phyloP scores from a whole-genome alignment of 2,329 filamentous ascomycete genomes.

The Aquanectria penicillioides region DNA sequence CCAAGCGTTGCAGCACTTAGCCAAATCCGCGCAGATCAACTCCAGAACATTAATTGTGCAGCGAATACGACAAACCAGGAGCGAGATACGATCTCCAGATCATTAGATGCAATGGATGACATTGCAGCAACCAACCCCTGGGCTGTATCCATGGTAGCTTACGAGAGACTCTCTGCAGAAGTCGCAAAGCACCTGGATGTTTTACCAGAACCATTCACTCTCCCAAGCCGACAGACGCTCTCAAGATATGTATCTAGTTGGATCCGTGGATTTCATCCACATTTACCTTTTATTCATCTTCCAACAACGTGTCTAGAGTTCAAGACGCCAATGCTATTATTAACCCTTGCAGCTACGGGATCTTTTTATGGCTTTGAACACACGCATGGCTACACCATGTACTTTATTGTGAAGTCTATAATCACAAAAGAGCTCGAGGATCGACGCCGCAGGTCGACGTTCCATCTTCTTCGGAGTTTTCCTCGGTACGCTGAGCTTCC shows the following conservation, averaged over 20 bases:
- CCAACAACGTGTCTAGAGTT: constrained; percentile 56
- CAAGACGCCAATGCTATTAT: constrained; percentile 57
- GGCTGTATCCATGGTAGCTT: constrained; percentile 23
- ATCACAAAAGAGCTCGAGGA: constrained; percentile 61
- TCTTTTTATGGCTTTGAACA: constrained; percentile 60
- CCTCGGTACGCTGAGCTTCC: constrained; percentile 22
- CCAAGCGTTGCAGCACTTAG: no score
- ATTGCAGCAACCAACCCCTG: constrained; percentile 24
- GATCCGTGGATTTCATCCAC: constrained; percentile 60
- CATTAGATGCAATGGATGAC: constrained; percentile 17
- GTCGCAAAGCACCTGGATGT: constrained; percentile 39
- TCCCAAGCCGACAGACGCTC: constrained; percentile 59
- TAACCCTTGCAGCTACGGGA: constrained; percentile 61
- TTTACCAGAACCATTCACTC: constrained; percentile 56
- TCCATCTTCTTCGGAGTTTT: constrained; percentile 37
- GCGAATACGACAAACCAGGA: neutral
- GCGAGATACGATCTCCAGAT: neutral
- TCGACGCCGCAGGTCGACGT: constrained; percentile 25
- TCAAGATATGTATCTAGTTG: constrained; percentile 61
- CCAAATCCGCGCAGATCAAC: no score
- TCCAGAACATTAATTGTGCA: neutral
- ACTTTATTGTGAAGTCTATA: constrained; percentile 65
- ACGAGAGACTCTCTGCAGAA: constrained; percentile 21
- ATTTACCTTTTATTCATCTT: constrained; percentile 61
- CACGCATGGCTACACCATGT: constrained; percentile 63